phyloP scores from a whole-genome alignment of 2,329 filamentous ascomycete species.

The Beauveria sp. region DNA sequence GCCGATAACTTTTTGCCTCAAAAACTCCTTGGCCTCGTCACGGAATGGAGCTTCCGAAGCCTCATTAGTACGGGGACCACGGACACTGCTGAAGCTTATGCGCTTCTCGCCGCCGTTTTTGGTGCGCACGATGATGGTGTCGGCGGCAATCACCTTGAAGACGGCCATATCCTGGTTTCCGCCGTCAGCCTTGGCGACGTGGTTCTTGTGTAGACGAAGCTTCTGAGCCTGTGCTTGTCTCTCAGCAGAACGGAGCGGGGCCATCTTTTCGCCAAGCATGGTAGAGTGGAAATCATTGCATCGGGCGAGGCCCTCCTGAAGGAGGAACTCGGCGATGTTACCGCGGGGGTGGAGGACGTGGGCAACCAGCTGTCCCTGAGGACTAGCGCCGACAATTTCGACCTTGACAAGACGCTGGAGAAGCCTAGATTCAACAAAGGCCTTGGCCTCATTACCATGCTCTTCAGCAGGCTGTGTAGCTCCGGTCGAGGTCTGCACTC shows the following conservation, averaged over 20 bases:
- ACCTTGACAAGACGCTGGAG: slow-evolving; percentile 81
- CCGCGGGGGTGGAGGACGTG: slow-evolving; percentile 81
- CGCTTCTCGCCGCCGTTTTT: slow-evolving; percentile 83
- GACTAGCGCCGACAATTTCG: slow-evolving; percentile 76
- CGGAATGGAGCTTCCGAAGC: slow-evolving; percentile 80
- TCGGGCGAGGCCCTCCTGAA: slow-evolving; percentile 81
- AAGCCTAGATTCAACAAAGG: slow-evolving; percentile 78
- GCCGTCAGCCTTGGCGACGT: slow-evolving; percentile 61
- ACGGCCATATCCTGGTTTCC: slow-evolving; percentile 74
- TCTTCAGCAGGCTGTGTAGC: slow-evolving; percentile 80
- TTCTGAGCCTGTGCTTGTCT: slow-evolving; percentile 72
- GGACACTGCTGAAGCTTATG: slow-evolving; percentile 85
- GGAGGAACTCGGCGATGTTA: slow-evolving; percentile 85
- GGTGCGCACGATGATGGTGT: slow-evolving; percentile 79
- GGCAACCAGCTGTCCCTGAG: slow-evolving; percentile 86
- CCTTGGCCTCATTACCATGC: slow-evolving; percentile 78
- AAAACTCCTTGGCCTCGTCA: slow-evolving; percentile 91
- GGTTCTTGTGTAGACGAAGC: slow-evolving; percentile 73
- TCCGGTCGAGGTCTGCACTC: slow-evolving; percentile 69
- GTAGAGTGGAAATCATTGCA: slow-evolving; percentile 97
- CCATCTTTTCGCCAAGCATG: slow-evolving; percentile 84
- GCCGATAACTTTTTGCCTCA: slow-evolving; percentile 88
- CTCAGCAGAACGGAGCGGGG: slow-evolving; percentile 74
- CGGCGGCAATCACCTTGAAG: slow-evolving; percentile 76
- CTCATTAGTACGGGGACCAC: slow-evolving; percentile 85